Base-by-base conservation (phyloP, 441 rosid species). In the Brassica hybrid region DNA sequence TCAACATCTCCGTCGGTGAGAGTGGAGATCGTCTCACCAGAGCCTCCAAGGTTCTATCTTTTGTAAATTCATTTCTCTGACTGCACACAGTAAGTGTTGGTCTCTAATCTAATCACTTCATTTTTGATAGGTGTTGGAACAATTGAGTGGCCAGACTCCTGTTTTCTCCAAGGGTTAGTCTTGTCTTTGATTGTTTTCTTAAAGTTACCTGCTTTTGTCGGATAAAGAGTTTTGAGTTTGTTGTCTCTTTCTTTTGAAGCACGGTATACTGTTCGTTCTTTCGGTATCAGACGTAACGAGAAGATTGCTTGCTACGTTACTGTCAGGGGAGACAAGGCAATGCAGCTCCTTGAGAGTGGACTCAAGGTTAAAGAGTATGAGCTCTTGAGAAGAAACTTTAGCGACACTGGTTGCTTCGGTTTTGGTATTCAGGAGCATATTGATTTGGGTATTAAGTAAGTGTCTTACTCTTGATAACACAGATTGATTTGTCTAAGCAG, bases 11-110 rank as follows among this genome's bases (percentile, higher is more conserved):
- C 83, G 95, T 93, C 34, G 95, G 98, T 19, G 98, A 93, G 77
- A 91, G 96, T 38, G 94, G 98, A 25, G 98, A 93, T 86, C 92
- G 97, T 74, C 97, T 93, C 79, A 91, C 94, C 58, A 84, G 95
- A 48, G 97, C 98, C 48, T 84, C 97, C 59, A 93, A 93, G 94
- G 95, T 88, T 58, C 36, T n/a, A 0, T 12, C 13, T 66, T 18
- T 13, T 36, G 0, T 0, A 9, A 9, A 5, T 19, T 34, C 23
- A 43, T 54, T 65, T 21, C 23, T 11, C n/a, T 14, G 19, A 3
- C 57, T 16, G 18, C 41, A 9, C 21, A 12, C 2, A 8, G 13
- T 16, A 9, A 18, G 32, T 41, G 21, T 1, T 21, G 4, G 63
- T 3, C 25, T 36, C 6, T 12, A 58, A 61, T 36, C 13, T 21